These are phyloP conservation scores for Hypoxylon sp. DNA, from an alignment of 2,329 filamentous ascomycete genomes.

Conservation along the genomic window DNA sequence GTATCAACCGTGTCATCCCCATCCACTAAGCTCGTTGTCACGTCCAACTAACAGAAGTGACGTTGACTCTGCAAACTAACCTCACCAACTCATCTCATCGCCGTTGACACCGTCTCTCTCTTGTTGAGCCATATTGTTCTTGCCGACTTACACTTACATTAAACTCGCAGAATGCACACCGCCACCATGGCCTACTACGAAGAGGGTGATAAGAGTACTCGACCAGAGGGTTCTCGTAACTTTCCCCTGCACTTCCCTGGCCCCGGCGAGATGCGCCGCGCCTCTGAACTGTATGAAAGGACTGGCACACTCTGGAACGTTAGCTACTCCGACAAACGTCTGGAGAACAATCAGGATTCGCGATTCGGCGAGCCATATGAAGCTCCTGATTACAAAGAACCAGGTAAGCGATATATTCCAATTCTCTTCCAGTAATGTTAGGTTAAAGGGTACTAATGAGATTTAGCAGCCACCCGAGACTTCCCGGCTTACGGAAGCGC, in stretches of 20 bases:
- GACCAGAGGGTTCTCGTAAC: constrained; percentile 16
- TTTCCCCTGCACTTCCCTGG: constrained; percentile 8
- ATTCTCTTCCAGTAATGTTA: neutral
- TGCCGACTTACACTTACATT: neutral
- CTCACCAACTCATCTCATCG: neutral
- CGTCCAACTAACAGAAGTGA: neutral
- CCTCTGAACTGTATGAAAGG: neutral
- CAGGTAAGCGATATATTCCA: neutral
- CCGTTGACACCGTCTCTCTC: neutral
- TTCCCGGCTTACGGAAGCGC: constrained; percentile 11
- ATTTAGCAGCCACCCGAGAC: neutral
- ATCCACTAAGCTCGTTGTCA: neutral
- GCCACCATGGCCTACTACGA: constrained; percentile 1
- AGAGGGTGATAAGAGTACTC: neutral
- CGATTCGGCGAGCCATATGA: neutral
- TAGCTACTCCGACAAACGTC: neutral
- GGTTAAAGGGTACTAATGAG: neutral
- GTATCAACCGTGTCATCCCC: neutral
- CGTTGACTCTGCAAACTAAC: neutral
- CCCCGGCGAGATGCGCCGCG: neutral
- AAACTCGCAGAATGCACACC: neutral
- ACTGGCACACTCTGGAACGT: neutral
- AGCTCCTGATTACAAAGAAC: neutral
- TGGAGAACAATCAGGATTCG: neutral
- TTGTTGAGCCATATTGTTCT: neutral